Evolutionary conservation across 768 basidiomycete genomes (phyloP), one percentile per base, ranked within the genome.

Genomic region (Suillus subaureus): DNA sequence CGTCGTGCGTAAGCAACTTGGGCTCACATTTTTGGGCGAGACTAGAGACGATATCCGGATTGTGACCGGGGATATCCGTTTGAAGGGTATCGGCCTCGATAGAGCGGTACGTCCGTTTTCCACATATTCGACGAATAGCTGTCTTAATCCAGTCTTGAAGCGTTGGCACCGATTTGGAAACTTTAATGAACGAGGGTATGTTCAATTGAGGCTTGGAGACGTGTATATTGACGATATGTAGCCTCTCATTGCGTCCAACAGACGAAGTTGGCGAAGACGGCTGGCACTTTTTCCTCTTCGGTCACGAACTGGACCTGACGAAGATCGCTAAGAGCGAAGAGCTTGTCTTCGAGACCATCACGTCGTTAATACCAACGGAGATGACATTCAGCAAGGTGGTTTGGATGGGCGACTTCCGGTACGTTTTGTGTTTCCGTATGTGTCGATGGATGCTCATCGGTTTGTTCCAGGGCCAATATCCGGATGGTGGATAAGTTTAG

Each of bases 91-190:
- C 45, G 81, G 80, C 2, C 69, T 84, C 26, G 75, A 77, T 39
- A 68, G 72, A 23, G 78, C 80, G 64, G 82, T 81, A 62, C 51
- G 79, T 67, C 21, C n/a, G 8, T 35, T 11, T 62, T 35, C 26
- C 21, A 26, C 31, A 35, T 9, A 37, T 23, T 42, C 8, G 8
- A 21, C 21, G 13, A n/a, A 58, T 26, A 7, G 26, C 21, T 21
- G 21, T 39, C n/a, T 39, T n/a, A 12, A 8, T 35, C 18, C 18
- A 23, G 35, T 55, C 16, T 54, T 21, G 43, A 21, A 84, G 83
- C 71, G 77, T 63, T 83, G 81, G 82, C 83, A 83, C 67, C 80
- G 80, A 71, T 83, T 84, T 83, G 82, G 83, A 1, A 79, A 81
- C 51, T 69, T 13, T 43, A 26, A 33, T 21, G 21, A 12, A 16